phyloP scores from a whole-genome alignment of 192 early-diverging fungal species.

The Coemansia sp. region DNA sequence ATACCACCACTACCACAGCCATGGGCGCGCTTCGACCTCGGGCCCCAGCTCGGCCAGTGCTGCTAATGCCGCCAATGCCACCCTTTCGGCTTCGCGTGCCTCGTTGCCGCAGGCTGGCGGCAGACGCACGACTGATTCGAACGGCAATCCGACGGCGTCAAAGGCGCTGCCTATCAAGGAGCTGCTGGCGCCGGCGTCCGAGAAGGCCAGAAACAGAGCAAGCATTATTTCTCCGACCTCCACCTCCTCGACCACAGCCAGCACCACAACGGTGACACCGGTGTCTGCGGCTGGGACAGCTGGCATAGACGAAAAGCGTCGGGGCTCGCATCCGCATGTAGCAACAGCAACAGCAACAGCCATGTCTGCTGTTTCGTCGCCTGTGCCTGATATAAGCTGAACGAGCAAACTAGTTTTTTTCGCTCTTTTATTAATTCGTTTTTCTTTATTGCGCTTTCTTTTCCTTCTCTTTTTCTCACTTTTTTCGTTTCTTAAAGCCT shows the following conservation, averaged over 20 bases:
- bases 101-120: slow-evolving; percentile 26
- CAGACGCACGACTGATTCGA: slow-evolving; percentile 17
- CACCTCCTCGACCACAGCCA: slow-evolving; percentile 15
- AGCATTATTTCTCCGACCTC: slow-evolving; percentile 34
- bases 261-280: slow-evolving; percentile 12
- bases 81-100: slow-evolving; percentile 20
- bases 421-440: not conserved
- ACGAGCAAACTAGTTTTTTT: not conserved
- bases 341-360: not conserved
- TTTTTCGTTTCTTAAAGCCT: not conserved
- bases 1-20: not conserved
- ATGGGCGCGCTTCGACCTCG: slow-evolving; percentile 2
- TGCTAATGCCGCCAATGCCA: not conserved
- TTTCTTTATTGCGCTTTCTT: not conserved
- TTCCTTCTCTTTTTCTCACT: not conserved
- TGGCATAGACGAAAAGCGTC: not conserved
- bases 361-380: slow-evolving; percentile 4
- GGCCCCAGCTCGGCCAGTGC: not conserved
- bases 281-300: not conserved
- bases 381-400: not conserved
- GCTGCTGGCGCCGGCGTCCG: slow-evolving; percentile 46
- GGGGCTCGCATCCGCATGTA: slow-evolving; percentile 11
- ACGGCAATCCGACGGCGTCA: slow-evolving; percentile 35
- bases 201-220: slow-evolving; percentile 43
- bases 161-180: slow-evolving; percentile 52